Evolutionary conservation across 768 basidiomycete species (phyloP), one percentile per base, ranked within the genome.

Genomic region (Lactarius psammicola): DNA sequence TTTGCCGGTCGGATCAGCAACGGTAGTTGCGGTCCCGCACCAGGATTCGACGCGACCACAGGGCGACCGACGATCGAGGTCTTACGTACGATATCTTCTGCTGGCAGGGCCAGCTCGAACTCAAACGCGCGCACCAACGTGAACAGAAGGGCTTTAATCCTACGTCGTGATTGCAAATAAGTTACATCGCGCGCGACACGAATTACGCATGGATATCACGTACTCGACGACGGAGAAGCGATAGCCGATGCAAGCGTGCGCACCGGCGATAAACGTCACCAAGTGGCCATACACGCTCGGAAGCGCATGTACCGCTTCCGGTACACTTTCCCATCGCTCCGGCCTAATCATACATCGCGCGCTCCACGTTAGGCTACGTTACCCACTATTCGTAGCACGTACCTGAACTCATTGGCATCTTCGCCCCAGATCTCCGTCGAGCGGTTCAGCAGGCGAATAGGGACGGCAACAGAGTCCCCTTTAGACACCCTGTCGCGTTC

Each of bases 361-460:
- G 4, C 11, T 36, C 36, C 28, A 38, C 8, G 15, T 40, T 28
- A 44, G 9, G 7, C 31, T 10, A 40, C 42, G 26, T 15, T 26
- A 2, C 13, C 6, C 7, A n/a, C 31, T 2, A 18, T 26, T 51
- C n/a, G 17, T 2, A 44, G 34, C 5, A 34, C 64, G 8, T 42
- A 69, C 69, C 53, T 67, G 68, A 76, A 78, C 40, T 73, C 73
- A 20, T 67, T 61, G 1, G 76, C 77, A 51, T 78, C 76, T 23
- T 70, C 69, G 11, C 77, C 77, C 73, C 75, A 78, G 9, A 78
- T 57, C 33, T 67, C 70, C 13, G 68, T 71, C 13, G 72, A 68
- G 15, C 69, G 69, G 56, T 77, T 75, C 44, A 76, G 46, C 11
- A 62, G 17, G n/a, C 63, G 51, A 44, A 76, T 71, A 18, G 75